phyloP scores from a whole-genome alignment of 371 early-diverging fungal species.

The Syncephalastrum sp. region DNA sequence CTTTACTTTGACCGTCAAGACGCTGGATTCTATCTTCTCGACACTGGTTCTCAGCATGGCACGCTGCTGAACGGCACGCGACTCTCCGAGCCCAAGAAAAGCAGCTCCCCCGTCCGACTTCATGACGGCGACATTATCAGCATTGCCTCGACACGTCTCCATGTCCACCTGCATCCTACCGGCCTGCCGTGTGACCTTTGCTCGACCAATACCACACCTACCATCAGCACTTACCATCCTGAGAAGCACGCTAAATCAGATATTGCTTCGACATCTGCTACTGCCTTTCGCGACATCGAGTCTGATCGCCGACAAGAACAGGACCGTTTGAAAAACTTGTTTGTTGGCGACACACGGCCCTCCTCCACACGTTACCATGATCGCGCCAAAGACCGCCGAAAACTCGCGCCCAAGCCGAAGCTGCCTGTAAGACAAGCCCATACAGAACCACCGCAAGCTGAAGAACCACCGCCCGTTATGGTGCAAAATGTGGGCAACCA shows the following conservation, averaged over 20 bases:
- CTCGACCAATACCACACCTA: constrained; percentile 5
- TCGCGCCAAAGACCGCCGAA: constrained; percentile 9
- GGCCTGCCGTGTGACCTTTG: constrained; percentile 38
- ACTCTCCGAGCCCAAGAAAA: constrained; percentile 32
- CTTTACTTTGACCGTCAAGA: constrained; percentile 22
- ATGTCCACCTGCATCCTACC: constrained; percentile 33
- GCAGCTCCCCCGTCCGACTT: constrained; percentile 29
- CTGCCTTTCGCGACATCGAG: not conserved
- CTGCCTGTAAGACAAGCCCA: not conserved
- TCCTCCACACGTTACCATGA: constrained; percentile 3
- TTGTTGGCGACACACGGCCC: no score
- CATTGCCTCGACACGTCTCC: constrained; percentile 34
- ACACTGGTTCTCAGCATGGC: constrained; percentile 46
- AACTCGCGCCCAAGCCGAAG: not conserved
- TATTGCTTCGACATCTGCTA: not conserved
- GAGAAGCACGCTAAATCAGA: constrained; percentile 8
- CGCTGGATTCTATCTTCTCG: constrained; percentile 26
- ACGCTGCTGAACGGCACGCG: constrained; percentile 37
- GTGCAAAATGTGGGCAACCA: constrained; percentile 26
- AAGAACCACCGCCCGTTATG: not conserved
- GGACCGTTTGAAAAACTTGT: not conserved
- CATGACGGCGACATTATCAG: constrained; percentile 28
- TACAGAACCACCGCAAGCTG: not conserved
- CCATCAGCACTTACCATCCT: constrained; percentile 14
- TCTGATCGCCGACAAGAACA: constrained; percentile 7